phyloP scores from a whole-genome alignment of 352 stramenopile genomes.

The Globisporangium yorkense region DNA sequence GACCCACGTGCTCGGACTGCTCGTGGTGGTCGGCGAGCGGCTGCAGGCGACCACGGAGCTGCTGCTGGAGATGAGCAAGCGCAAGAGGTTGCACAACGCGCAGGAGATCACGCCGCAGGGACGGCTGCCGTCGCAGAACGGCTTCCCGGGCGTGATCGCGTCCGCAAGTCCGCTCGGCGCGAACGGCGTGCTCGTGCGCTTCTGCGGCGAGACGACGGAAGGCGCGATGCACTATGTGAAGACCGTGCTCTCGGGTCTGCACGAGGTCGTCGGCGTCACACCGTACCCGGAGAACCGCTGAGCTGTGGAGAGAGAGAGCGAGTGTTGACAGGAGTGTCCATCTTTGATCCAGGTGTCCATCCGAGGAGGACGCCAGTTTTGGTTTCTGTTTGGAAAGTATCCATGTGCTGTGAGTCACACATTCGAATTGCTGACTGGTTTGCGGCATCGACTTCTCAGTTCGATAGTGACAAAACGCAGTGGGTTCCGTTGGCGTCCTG shows the following conservation, averaged over 20 bases:
- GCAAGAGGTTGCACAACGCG: constrained; percentile 67
- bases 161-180: constrained; percentile 64
- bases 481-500: not conserved
- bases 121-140: constrained; percentile 36
- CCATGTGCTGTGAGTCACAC: not conserved
- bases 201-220: constrained; percentile 61
- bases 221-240: constrained; percentile 54
- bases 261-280: constrained; percentile 47
- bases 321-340: not conserved
- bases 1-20: constrained; percentile 64
- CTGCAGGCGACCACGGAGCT: constrained; percentile 45
- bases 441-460: not conserved
- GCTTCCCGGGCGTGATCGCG: constrained; percentile 47
- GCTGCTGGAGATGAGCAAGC: constrained; percentile 57
- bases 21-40: constrained; percentile 57
- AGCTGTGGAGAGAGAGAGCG: not conserved
- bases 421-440: not conserved
- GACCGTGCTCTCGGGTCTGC: constrained; percentile 48
- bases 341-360: not conserved
- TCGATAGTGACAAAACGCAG: constrained; percentile 1
- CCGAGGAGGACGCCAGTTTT: not conserved
- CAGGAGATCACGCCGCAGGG: constrained; percentile 71
- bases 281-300: constrained; percentile 77
- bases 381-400: not conserved
- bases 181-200: constrained; percentile 66